Evolutionary conservation across 352 stramenopile species (phyloP), one percentile per base, ranked within the genome.

Genomic region (Globisporangium carolinianum): DNA sequence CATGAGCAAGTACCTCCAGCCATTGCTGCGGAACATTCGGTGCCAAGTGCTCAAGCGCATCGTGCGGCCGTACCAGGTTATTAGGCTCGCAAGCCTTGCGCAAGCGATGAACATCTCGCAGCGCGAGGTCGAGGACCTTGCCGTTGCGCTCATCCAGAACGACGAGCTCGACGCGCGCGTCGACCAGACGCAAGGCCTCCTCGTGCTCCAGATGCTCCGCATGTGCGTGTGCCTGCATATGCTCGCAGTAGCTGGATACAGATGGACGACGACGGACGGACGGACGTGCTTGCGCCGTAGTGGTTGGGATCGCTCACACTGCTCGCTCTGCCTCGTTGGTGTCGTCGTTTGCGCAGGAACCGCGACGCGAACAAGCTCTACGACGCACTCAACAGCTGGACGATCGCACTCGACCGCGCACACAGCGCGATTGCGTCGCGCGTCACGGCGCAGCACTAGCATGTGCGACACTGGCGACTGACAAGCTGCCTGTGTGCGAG

Each of bases 21-120:
- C 96, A 53, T 78, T 98, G 53, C 58, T 98, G 53, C 84, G 80
- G 48, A 98, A 96, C 47, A 97, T 98, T 66, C 86, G 95, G 12
- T 94, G 81, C 50, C 89, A 98, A 60, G 93, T 98, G 12, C 82
- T 98, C 60, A 79, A 95, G 61, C 89, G 83, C 38, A 73, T 97
- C 14, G 86, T 98, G 66, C 81, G 76, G 54, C 92, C 93, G 15
- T 98, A 98, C 61, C 82, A 94, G 50, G 64, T 88, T 11, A 94
- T 98, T 64, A 87, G 83, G n/a, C 72, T 98, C 38, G 56, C 68
- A 11, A 95, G 79, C 35, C 83, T 98, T 49, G 84, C 93, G 17
- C 73, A 72, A 49, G 85, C 94, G 53, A 83, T 98, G 49, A 97
- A 98, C 66, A 91, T 98, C 53, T 61, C 82, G 1, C 62, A 79